Evolutionary conservation across 805 yeast species (phyloP), one percentile per base, ranked within the genome.

Genomic region (Debaryomyces hansenii): DNA sequence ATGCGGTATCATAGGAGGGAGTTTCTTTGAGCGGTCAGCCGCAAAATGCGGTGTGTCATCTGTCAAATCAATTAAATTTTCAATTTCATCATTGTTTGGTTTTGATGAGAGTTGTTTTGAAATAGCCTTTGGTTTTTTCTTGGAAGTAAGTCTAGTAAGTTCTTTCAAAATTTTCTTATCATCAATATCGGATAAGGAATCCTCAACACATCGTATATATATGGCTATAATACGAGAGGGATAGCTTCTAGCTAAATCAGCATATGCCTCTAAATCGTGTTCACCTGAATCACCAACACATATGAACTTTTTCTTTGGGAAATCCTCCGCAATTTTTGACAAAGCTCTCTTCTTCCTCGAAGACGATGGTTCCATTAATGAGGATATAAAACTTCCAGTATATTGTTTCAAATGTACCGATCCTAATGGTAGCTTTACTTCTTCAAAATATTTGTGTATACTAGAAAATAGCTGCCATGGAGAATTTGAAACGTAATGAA

Each of bases 221-320:
- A 94, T 88, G 0, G 86, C 95, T 18, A 78, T 52, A 0, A 94
- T 73, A 50, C 82, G 85, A 4, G 72, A 67, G 0, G 96, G 96
- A 56, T 70, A 80, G 28, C 61, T 53, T 34, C 71, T 66, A 0
- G 95, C 87, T 29, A 90, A 67, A 21, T 84, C 84, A 5, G 82
- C 75, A 62, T 94, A 94, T 0, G 97, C 96, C 59, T 95, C 99
- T 37, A 92, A 70, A 68, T 94, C 99, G 53, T 85, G 85, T 60
- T 94, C 99, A 1, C 98, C 98, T 2, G 97, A 85, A 62, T 94
- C 99, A 28, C 99, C 99, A 12, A 94, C 78, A 42, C 96, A 70
- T 20, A 94, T 77, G 61, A 94, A 92, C 57, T 79, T 83, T 52
- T 91, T 83, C 0, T 79, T 50, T 0, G 95, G 90, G 60, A 89